A percentile compares a stretch with the other conserved stretches of the same genome.
Evolutionary conservation across 768 basidiomycete species (phyloP).

Genomic region (Termitomyces sp.): DNA sequence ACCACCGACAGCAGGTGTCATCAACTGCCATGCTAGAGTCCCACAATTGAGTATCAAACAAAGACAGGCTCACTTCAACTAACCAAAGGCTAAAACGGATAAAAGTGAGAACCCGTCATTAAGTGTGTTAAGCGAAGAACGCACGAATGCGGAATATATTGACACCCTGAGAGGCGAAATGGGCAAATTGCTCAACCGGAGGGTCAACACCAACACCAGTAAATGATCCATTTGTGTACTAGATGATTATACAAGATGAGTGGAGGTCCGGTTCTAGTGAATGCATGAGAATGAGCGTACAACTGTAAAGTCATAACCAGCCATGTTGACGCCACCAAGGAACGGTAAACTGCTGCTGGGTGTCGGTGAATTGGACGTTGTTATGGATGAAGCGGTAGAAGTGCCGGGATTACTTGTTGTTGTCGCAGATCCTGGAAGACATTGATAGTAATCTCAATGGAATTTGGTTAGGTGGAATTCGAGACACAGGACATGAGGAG

Average conservation of each 20-base stretch:
- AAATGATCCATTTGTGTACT: slow-evolving; percentile 37
- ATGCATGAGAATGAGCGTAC: slow-evolving; percentile 17
- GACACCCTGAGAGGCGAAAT: slow-evolving; percentile 42
- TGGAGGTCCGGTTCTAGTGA: neutral
- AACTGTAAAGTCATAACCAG: slow-evolving; percentile 41
- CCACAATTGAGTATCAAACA: neutral
- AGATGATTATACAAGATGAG: neutral
- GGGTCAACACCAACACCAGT: slow-evolving; percentile 29
- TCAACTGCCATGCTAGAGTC: slow-evolving; percentile 43
- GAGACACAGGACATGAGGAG: neutral
- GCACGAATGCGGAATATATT: slow-evolving; percentile 38
- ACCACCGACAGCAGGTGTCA: slow-evolving; percentile 44
- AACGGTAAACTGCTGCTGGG: slow-evolving; percentile 23
- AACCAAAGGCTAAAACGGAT: slow-evolving; percentile 21
- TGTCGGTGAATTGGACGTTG: slow-evolving; percentile 10
- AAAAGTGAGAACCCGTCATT: slow-evolving; percentile 7
- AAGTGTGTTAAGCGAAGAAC: slow-evolving; percentile 1
- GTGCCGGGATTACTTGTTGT: slow-evolving; percentile 15
- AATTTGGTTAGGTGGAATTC: neutral
- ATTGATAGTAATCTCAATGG: slow-evolving; percentile 28
- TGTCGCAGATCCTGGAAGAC: slow-evolving; percentile 24
- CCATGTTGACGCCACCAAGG: slow-evolving; percentile 44
- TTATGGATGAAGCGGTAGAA: slow-evolving; percentile 7
- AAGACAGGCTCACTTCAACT: slow-evolving; percentile 9
- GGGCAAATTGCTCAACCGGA: slow-evolving; percentile 37